Conservation (phyloP, 1,284 basidiomycete species). For the Hemileia vastatrix region DNA sequence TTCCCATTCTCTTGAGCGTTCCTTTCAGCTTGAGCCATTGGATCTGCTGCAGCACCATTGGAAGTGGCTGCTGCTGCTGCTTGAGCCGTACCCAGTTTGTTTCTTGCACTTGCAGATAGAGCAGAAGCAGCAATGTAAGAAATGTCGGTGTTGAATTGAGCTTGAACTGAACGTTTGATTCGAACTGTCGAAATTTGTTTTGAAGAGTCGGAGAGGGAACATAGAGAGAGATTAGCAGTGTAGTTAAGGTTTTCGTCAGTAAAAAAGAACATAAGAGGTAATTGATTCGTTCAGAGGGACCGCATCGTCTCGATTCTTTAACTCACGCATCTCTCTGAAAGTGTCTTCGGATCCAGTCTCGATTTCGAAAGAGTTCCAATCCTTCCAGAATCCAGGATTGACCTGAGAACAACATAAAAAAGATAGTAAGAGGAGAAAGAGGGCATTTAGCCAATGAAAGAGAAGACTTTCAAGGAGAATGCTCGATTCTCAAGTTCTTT, state of each 20-base stretch:
- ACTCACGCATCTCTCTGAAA: conserved; percentile 41
- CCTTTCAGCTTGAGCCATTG: conserved; percentile 19
- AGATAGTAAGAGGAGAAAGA: no score
- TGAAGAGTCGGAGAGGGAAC: background rate
- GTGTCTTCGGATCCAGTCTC: conserved; percentile 42
- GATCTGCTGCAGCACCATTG: conserved; percentile 1
- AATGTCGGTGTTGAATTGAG: conserved; percentile 42
- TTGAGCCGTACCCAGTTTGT: background rate
- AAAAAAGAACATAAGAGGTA: background rate
- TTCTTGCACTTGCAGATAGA: conserved; percentile 13
- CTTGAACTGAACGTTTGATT: conserved; percentile 42
- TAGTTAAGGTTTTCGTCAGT: background rate
- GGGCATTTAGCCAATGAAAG: background rate
- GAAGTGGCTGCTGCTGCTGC: conserved; percentile 19
- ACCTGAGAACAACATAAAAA: no score
- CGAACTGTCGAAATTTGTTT: conserved; percentile 32
- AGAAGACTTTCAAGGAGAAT: background rate
- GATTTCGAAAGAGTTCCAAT: conserved; percentile 82
- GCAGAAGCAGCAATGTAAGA: conserved; percentile 37
- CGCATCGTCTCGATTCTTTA: background rate
- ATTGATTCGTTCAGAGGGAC: background rate
- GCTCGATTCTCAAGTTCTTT: no score
- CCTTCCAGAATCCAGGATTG: conserved; percentile 81
- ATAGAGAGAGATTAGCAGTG: background rate
- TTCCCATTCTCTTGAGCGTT: background rate